These are phyloP conservation scores for Ehretia macrophylla DNA, from an alignment of 257 asterid species.

Conservation along the genomic window DNA sequence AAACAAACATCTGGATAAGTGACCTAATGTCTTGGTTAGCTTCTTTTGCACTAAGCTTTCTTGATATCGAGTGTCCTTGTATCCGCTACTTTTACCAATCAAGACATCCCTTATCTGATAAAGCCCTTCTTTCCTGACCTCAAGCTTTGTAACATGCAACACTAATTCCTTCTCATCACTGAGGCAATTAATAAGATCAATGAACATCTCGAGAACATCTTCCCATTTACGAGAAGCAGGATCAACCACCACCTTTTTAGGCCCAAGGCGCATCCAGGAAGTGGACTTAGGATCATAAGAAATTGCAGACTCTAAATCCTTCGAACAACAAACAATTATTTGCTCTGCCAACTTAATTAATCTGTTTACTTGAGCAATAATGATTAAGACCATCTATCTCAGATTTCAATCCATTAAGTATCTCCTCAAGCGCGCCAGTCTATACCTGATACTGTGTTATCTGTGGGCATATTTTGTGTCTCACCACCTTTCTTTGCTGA, in stretches of 20 bases:
- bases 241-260: conserved; percentile 34
- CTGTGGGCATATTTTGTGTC: conserved; percentile 64
- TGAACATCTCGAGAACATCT: conserved; percentile 52
- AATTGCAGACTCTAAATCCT: conserved; percentile 43
- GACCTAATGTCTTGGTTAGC: conserved; percentile 62
- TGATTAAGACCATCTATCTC: conserved; percentile 37
- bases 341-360: conserved; percentile 54
- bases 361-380: conserved; percentile 31
- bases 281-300: conserved; percentile 58
- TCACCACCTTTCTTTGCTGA: conserved; percentile 69
- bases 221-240: conserved; percentile 54
- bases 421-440: conserved; percentile 54
- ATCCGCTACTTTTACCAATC: conserved; percentile 71
- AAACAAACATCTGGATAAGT: conserved; percentile 68
- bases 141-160: conserved; percentile 53
- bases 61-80: conserved; percentile 58
- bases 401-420: conserved; percentile 51
- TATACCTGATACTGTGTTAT: conserved; percentile 71
- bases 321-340: conserved; percentile 47
- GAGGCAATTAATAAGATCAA: conserved; percentile 37
- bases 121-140: conserved; percentile 78
- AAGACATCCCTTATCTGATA: conserved; percentile 65
- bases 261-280: conserved; percentile 87
- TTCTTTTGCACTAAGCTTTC: conserved; percentile 73
- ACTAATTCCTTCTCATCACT: conserved; percentile 34